Evolutionary conservation across 768 basidiomycete species (phyloP).

Genomic region (Tricholoma matsutake): DNA sequence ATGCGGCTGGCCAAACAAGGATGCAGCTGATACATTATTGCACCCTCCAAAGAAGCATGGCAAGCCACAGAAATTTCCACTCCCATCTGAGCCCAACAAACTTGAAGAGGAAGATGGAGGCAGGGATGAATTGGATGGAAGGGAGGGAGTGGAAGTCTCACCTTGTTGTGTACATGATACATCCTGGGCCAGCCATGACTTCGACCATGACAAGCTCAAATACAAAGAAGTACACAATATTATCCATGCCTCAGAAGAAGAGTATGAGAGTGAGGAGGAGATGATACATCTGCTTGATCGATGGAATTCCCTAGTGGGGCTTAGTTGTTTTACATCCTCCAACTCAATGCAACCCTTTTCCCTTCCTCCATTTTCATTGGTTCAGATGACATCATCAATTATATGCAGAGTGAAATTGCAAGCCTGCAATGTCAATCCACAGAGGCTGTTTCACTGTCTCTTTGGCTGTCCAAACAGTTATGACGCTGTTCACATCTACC

Average conservation of each 20-base stretch:
- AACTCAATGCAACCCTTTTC: slow-evolving; percentile 29
- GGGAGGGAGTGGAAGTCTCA: slow-evolving; percentile 2
- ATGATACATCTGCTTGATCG: slow-evolving; percentile 44
- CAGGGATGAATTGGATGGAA: slow-evolving; percentile 6
- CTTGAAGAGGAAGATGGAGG: slow-evolving; percentile 20
- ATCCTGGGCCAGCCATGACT: background rate
- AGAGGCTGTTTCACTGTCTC: slow-evolving; percentile 62
- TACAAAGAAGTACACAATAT: slow-evolving; percentile 14
- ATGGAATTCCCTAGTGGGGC: slow-evolving; percentile 35
- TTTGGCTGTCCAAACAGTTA: slow-evolving; percentile 69
- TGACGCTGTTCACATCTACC: slow-evolving; percentile 58
- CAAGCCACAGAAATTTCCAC: slow-evolving; percentile 31
- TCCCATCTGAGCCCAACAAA: slow-evolving; percentile 4
- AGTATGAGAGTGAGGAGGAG: slow-evolving; percentile 71
- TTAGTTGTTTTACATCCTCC: slow-evolving; percentile 32
- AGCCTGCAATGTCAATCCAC: slow-evolving; percentile 62
- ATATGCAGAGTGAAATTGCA: slow-evolving; percentile 63
- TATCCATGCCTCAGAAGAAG: slow-evolving; percentile 42
- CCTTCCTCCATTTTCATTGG: slow-evolving; percentile 42
- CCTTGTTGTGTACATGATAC: background rate
- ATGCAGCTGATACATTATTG: slow-evolving; percentile 24
- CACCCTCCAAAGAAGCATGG: slow-evolving; percentile 37
- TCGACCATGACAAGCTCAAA: slow-evolving; percentile 9
- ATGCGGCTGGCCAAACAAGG: slow-evolving; percentile 62
- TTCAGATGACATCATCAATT: slow-evolving; percentile 49